phyloP scores from a whole-genome alignment of 345 rosid species.

The Barbarea vulgaris region DNA sequence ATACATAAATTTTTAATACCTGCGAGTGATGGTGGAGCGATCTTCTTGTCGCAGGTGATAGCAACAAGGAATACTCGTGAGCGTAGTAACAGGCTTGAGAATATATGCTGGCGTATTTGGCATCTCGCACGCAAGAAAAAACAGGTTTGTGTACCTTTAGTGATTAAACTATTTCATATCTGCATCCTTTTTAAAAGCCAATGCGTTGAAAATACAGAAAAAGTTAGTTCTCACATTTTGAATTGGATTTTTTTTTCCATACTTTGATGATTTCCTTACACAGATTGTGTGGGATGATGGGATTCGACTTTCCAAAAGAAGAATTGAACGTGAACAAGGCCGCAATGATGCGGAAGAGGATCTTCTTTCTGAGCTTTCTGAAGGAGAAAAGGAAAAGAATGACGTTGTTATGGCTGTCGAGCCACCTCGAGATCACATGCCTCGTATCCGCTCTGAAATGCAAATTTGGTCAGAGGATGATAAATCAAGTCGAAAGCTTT shows the following conservation, averaged over 20 bases:
- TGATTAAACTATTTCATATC: background rate
- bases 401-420: constrained; percentile 46
- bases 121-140: constrained; percentile 91
- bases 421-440: constrained; percentile 39
- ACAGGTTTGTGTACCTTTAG: constrained; percentile 47
- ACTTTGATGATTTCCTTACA: constrained; percentile 15
- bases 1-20: constrained; percentile 19
- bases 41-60: constrained; percentile 59
- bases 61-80: constrained; percentile 95
- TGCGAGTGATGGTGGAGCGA: constrained; percentile 34
- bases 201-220: background rate
- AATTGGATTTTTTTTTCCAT: background rate
- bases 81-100: constrained; percentile 86
- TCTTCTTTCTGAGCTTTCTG: constrained; percentile 82
- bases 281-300: constrained; percentile 78
- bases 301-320: constrained; percentile 60
- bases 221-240: background rate
- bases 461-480: constrained; percentile 72
- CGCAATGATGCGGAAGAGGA: constrained; percentile 75
- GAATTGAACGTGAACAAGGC: constrained; percentile 72
- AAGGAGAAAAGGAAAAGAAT: constrained; percentile 75
- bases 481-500: constrained; percentile 56
- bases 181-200: background rate
- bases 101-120: constrained; percentile 98
- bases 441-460: constrained; percentile 66